Evolutionary conservation across 257 asterid species (phyloP).

Genomic region (Anisodus acutangulus): DNA sequence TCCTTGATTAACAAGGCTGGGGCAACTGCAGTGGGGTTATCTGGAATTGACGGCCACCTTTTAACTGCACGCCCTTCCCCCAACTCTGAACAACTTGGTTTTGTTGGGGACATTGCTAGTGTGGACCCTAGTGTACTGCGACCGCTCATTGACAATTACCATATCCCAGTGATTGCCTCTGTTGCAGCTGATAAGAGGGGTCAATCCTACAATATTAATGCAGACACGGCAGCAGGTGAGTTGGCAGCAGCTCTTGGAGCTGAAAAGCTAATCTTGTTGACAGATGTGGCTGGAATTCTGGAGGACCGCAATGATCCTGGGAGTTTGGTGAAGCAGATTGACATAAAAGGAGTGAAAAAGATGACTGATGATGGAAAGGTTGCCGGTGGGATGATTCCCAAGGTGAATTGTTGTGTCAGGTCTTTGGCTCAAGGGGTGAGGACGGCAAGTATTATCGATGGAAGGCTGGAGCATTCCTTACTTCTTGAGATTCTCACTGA

Average conservation of each 20-base stretch:
- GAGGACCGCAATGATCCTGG: conserved; percentile 58
- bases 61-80: conserved; percentile 75
- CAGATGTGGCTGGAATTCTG: conserved; percentile 74
- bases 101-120: conserved; percentile 79
- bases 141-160: conserved; percentile 60
- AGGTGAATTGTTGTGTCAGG: conserved; percentile 76
- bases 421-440: conserved; percentile 81
- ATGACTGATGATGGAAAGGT: conserved; percentile 68
- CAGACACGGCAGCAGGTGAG: conserved; percentile 85
- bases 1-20: conserved; percentile 80
- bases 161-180: conserved; percentile 83
- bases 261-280: conserved; percentile 71
- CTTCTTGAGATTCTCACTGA: conserved; percentile 84
- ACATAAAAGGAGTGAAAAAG: conserved; percentile 76
- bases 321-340: conserved; percentile 73
- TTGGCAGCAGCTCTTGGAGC: conserved; percentile 76
- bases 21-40: conserved; percentile 80
- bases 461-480: conserved; percentile 72
- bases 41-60: conserved; percentile 76
- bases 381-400: conserved; percentile 87
- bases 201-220: conserved; percentile 71
- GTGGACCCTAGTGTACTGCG: conserved; percentile 69
- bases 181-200: conserved; percentile 70
- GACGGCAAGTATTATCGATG: conserved; percentile 79
- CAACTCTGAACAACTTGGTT: conserved; percentile 64